Evolutionary conservation across 805 yeast species (phyloP), one percentile per base, ranked within the genome.

Genomic region (Yarrowia keelungensis): DNA sequence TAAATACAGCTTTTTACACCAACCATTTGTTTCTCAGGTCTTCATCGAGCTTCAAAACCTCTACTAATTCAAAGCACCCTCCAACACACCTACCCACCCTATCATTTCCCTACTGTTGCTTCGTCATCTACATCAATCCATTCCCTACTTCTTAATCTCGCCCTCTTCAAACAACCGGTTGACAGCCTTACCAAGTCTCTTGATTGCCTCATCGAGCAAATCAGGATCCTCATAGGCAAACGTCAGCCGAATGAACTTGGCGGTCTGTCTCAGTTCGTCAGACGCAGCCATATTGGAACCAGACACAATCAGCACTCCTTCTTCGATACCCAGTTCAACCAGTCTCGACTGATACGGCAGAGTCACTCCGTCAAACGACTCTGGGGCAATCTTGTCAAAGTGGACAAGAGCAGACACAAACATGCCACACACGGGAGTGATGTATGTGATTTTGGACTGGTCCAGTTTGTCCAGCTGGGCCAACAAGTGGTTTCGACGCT

Each of bases 351-450:
- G 68, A 41, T 43, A 43, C 8, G 56, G 46, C 5, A 35, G 38
- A 39, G 58, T 38, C 39, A 26, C 56, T 11, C 58, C 68, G 5
- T 64, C 39, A 38, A 22, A 39, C 9, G 43, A 32, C 36, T 7
- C 7, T 8, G 59, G 36, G 5, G 59, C 49, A 36, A 47, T 50
- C 47, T 64, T 47, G n/a, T 64, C 58, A 32, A 64, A 64, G 10
- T 64, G 45, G n/a, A 64, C 41, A 2, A 43, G 22, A 9, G 47
- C 58, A n/a, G 58, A 47, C 16, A 64, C 68, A 50, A 84, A 82
- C 85, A 84, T 84, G 45, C 85, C 87, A 4, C 87, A 86, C 8
- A 79, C 80, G 8, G 87, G 87, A 0, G 80, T 74, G 64, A 73
- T 73, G 72, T 77, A 76, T 45, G 75, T 75, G 68, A 72, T 74